phyloP scores from a whole-genome alignment of 768 basidiomycete genomes.

The Mycena galopus region DNA sequence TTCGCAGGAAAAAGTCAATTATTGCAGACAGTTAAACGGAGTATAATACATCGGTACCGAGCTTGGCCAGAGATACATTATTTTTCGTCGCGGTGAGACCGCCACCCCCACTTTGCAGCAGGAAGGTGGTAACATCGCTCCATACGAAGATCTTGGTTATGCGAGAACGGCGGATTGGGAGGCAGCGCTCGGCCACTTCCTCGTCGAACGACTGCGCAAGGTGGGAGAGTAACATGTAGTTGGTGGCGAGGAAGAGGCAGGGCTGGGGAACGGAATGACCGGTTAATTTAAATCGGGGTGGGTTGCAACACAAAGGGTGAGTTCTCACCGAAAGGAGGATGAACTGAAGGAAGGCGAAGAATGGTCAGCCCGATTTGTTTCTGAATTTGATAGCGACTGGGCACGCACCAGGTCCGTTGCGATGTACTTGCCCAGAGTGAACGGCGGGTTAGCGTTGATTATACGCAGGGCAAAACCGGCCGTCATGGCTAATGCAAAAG shows the following conservation, averaged over 20 bases:
- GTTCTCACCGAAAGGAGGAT: constrained; percentile 32
- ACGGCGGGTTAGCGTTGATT: constrained; percentile 5
- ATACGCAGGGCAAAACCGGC: constrained; percentile 19
- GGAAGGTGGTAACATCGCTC: constrained; percentile 63
- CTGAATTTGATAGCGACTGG: background rate
- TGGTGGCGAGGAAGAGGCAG: constrained; percentile 68
- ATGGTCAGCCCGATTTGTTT: background rate
- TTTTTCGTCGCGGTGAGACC: constrained; percentile 42
- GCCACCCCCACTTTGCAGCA: constrained; percentile 60
- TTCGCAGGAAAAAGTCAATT: background rate
- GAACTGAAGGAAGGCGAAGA: background rate
- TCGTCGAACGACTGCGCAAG: constrained; percentile 50
- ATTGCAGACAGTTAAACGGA: too few relatives aligned
- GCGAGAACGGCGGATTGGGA: constrained; percentile 52
- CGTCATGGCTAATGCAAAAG: constrained; percentile 6
- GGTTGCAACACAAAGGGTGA: background rate
- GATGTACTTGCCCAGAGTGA: constrained; percentile 12
- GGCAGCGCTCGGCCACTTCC: constrained; percentile 51
- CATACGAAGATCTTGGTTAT: constrained; percentile 63
- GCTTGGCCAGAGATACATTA: constrained; percentile 21
- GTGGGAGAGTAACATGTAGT: constrained; percentile 67
- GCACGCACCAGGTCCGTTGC: constrained; percentile 21
- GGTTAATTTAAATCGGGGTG: background rate
- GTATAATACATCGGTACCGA: constrained; percentile 43
- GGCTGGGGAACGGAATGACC: constrained; percentile 41